phyloP scores from a whole-genome alignment of 2,329 filamentous ascomycete species.

The Botrytis porri region DNA sequence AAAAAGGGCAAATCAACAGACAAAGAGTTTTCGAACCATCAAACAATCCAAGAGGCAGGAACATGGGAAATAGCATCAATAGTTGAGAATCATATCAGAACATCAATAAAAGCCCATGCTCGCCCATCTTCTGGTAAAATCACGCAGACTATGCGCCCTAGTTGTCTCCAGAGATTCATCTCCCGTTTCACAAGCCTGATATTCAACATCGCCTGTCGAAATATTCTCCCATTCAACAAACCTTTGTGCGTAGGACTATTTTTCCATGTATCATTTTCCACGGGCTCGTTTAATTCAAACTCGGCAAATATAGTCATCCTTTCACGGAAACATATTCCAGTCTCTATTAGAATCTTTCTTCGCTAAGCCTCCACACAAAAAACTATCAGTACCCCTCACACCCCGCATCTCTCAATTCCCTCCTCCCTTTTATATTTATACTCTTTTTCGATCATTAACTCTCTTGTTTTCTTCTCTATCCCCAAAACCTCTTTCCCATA shows the following conservation, averaged over 20 bases:
- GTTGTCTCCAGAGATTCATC: not conserved
- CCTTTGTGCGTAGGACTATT: not conserved
- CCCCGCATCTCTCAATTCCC: fast-evolving
- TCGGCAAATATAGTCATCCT: not conserved
- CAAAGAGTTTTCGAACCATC: not conserved
- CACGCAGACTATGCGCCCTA: too few species aligned
- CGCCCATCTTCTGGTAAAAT: not conserved
- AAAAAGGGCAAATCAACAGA: not conserved
- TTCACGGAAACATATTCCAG: too few species aligned
- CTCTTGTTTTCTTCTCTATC: not conserved
- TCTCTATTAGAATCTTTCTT: too few species aligned
- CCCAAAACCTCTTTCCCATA: not conserved
- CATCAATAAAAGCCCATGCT: not conserved
- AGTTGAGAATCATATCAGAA: not conserved
- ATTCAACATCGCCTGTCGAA: not conserved
- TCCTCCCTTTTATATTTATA: too few species aligned
- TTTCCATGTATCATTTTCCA: not conserved
- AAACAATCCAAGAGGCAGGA: not conserved
- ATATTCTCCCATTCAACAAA: fast-evolving
- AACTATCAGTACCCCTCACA: not conserved
- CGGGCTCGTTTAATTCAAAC: not conserved
- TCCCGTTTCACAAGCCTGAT: not conserved
- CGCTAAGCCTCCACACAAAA: not conserved
- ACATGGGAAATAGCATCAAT: not conserved
- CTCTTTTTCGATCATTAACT: too few species aligned